Base-by-base conservation (phyloP, 139 green algal genomes). In the Coelastrella sp. region DNA sequence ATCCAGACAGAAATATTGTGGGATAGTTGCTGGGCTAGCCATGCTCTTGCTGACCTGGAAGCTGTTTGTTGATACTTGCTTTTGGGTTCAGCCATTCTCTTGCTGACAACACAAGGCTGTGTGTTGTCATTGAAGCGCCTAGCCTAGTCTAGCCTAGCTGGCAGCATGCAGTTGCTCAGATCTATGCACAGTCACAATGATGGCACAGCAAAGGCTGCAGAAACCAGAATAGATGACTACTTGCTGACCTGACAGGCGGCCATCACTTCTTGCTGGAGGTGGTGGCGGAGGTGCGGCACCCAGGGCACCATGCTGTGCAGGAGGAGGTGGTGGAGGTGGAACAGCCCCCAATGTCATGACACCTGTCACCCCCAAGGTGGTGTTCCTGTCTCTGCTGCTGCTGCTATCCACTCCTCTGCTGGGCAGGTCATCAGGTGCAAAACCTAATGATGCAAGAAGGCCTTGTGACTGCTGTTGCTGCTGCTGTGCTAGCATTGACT, bases 201-300 rank as follows among this genome's bases (percentile, higher is more conserved):
- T 17, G 15, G 15, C 19, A 4, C 15, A 49, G 3, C 6, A 78
- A 49, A 24, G 11, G 15, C 72, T 49, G 72, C 72, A 49, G 58
- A 60, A 11, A 60, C 63, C 49, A 57, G 24, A 59, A 7, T 20
- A 22, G 8, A 82, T 24, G 27, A 22, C 9, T 70, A 3, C 15
- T 70, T 70, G 9, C 78, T 14, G 7, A 85, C 79, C 59, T 59
- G 81, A 86, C n/a, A 86, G 58, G 9, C 81, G 81, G 57, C 79
- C 57, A 27, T 85, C 79, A 49, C 19, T 56, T 20, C 22, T 63
- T 61, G 60, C 61, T 25, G 78, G 35, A 15, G 60, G 82, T 27
- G 82, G 82, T 8, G 82, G 82, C 17, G 82, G 82, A 7, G 82
- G 80, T 59, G 80, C 58, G 7, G 22, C 61, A 27, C 82, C 82